Evolutionary conservation across 345 rosid species (phyloP), one percentile per base, ranked within the genome.

Genomic region (Sisymbrium altissimum): DNA sequence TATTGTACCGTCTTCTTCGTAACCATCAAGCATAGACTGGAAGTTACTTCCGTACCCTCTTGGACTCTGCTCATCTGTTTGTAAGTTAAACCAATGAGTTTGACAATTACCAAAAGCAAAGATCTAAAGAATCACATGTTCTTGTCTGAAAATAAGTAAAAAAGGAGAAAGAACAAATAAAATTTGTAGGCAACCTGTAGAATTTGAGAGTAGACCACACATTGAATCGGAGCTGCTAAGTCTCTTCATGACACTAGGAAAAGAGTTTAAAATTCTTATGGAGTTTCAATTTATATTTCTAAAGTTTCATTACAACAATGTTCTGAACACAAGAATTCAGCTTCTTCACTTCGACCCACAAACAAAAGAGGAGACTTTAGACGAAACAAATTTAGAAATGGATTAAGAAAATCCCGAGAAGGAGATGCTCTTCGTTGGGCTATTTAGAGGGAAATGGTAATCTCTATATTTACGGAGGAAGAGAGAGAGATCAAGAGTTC

Each of bases 151-250:
- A 55, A 53, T 57, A 66, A 32, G 8, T 48, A 77, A 72, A 62
- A n/a, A 29, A 46, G 6, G 4, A 66, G 19, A 19, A 30, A 33
- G 6, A 63, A 19, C 53, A 61, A 27, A 12, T 17, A 50, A 32
- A 11, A 18, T n/a, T 27, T 36, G 40, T 49, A 62, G 35, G 18
- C 43, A 2, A 89, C 98, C 94, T 91, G 93, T 77, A 21, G 83
- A 66, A 73, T 90, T 81, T 70, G 96, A 85, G 77, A 87, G 87
- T 76, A 90, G 81, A 80, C 86, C 96, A 70, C 96, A 92, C 84
- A 88, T 43, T 58, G 97, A 91, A 81, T 89, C 98, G 71, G 97
- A 87, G 79, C 93, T 91, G 70, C 80, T 84, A 70, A 83, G 92
- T 79, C 97, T 87, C 87, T 94, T 94, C 98, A 91, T 93, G 80